Base-by-base conservation (phyloP, 805 yeast species). In the Schizosaccharomyces cryophilus region DNA sequence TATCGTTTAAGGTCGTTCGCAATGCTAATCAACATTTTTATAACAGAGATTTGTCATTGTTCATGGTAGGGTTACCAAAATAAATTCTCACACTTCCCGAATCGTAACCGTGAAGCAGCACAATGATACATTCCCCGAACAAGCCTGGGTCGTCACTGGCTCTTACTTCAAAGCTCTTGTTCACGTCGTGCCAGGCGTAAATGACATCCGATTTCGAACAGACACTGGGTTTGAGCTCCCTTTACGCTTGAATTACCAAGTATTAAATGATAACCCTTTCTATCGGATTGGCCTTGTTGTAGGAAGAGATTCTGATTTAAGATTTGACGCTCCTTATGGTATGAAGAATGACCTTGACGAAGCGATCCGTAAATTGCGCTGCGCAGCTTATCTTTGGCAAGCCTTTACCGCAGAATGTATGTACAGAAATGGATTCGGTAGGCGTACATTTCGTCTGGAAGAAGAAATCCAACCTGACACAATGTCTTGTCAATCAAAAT, bases 331-430 rank as follows among this genome's bases (percentile, higher is more conserved):
- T 64, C 88, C 94, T 0, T 61, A 65, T 42, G 62, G 63, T 30
- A 63, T 65, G 19, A 67, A 65, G 9, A 82, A 85, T 63, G 79
- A 75, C 15, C 66, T 89, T 26, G 81, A 81, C n/a, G 69, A 82
- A 4, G 95, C 95, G 0, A 73, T 85, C 21, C 75, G 74, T 64
- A 87, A 87, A 68, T 69, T 90, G 64, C 79, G 93, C 66, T 79
- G 87, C 63, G 95, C 86, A 3, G 95, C 85, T 4, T 76, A 95
- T 66, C 70, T 89, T 70, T 86, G 87, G 95, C 90, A 87, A 66
- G 94, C 95, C 0, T 88, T 78, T 70, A 89, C 96, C 0, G 82
- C 81, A 66, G 96, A 89, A 66, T 95, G 88, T 68, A 87, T 90
- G 95, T 70, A 80, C 61, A 73, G 83, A 48, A 77, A 80, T 58